Evolutionary conservation across 2,329 filamentous ascomycete species (phyloP), one percentile per base, ranked within the genome.

Genomic region (Fusarium anguioides): DNA sequence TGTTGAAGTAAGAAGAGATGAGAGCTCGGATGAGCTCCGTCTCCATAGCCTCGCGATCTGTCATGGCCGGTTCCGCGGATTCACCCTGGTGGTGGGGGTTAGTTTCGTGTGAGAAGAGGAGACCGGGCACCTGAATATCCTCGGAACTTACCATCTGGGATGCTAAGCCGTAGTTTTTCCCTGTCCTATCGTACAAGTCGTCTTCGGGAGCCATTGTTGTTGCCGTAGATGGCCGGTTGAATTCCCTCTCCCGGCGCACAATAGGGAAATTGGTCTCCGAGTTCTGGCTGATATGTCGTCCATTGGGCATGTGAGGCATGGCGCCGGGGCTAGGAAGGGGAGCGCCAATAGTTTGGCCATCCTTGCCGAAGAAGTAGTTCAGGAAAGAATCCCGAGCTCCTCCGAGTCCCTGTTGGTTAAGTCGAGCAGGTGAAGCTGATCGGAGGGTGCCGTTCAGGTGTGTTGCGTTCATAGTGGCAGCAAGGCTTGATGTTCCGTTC

Each of bases 331-430:
- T 72, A 6, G 76, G 82, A 75, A 60, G 81, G 74, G 58, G 83
- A 81, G 54, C 60, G 6, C 73, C 71, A 12, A 72, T 69, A 36
- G 74, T 72, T 24, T 87, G 84, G 44, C 92, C 92, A 64, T 99
- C 96, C 77, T 99, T 98, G 72, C 96, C 94, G 74, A 99, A 99
- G 81, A 99, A 99, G 80, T 99, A 99, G 80, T 95, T 98, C 64
- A 99, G 80, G 83, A 99, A 99, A 1, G 94, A 96, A 80, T 99
- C 96, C 64, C 90, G 88, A 37, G 92, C 88, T 61, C 82, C 86
- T 56, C 89, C 89, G 47, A 86, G 77, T 6, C 82, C 82, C 66
- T 88, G 86, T 24, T 83, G 83, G 66, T 63, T 63, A 65, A 91
- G 85, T 52, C 85, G 84, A 26, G 87, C 84, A 18, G 76, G 77